A percentile compares a stretch with the other conserved stretches of the same genome.
These are phyloP conservation scores for Hypoxylon sp. DNA, from an alignment of 2,329 filamentous ascomycete genomes.

Conservation along the genomic window DNA sequence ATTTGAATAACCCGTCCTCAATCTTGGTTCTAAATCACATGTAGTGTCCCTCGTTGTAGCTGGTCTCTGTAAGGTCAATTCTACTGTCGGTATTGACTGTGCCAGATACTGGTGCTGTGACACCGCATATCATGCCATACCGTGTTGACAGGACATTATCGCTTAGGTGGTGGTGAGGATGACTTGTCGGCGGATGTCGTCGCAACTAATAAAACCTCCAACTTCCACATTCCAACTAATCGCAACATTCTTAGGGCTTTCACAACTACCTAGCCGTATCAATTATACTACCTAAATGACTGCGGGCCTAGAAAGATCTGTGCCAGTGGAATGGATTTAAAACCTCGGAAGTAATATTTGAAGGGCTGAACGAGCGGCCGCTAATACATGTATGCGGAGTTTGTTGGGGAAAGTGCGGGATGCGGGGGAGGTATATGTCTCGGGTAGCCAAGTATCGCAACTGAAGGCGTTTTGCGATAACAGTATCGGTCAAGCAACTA, in stretches of 20 bases:
- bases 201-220: neutral
- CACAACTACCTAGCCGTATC: neutral
- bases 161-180: neutral
- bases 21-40: neutral
- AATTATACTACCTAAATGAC: neutral
- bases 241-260: neutral
- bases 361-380: constrained; percentile 3
- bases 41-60: neutral
- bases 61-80: neutral
- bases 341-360: constrained; percentile 8
- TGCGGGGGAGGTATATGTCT: constrained; percentile 19
- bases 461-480: neutral
- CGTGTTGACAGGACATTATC: neutral
- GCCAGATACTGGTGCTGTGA: neutral
- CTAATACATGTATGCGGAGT: constrained; percentile 35
- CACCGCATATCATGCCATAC: neutral
- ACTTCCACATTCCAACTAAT: neutral
- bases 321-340: neutral
- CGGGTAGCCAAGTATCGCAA: neutral
- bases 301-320: neutral
- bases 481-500: neutral
- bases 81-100: neutral
- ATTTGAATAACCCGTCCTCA: neutral
- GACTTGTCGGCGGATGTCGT: neutral
- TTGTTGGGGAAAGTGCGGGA: constrained; percentile 43